Base-by-base conservation (phyloP, 2,329 filamentous ascomycete genomes). In the Balansia obtecta region DNA sequence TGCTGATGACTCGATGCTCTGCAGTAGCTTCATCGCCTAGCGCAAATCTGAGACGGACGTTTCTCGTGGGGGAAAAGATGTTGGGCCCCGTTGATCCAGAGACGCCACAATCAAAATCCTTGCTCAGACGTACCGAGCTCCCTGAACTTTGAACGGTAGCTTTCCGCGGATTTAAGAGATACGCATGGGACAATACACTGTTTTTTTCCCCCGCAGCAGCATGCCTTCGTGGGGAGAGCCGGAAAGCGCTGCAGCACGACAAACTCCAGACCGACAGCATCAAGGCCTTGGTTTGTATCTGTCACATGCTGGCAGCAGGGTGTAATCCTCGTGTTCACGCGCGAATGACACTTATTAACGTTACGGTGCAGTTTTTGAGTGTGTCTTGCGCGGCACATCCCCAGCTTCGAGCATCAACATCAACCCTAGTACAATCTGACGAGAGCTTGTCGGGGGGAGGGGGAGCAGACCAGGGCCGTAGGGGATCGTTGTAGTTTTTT, bases 391-490 rank as follows among this genome's bases (percentile, higher is more conserved):
- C 33, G 27, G 18, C 42, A 46, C 42, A 46, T 50, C 34, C 49
- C 20, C 20, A 22, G 20, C 2, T 22, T 22, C 20, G 20, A 22
- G 20, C 20, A 22, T 22, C 20, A 22, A 50, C 20, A 22, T 22
- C 20, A 22, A 50, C 38, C n/a, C 43, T 20, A 50, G 37, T 22
- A 22, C 2, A 22, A 47, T 47, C 45, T 51, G 45, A 37, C 44
- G 40, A 47, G 32, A 42, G 30, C 44, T 42, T 50, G 49, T 22
- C n/a, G n/a, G n/a, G n/a, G n/a, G n/a, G n/a, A n/a, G n/a, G n/a
- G 49, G 49, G 39, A 4, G 49, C 45, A 33, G 45, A 22, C 22
- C 45, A 32, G 49, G 22, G n/a, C 27, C 41, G 37, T n/a, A 22
- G 33, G 44, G 34, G n/a, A n/a, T n/a, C n/a, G n/a, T n/a, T n/a